Evolutionary conservation across 306 rosid genomes (phyloP), one percentile per base, ranked within the genome.

Genomic region (Gastrolobium villosum): DNA sequence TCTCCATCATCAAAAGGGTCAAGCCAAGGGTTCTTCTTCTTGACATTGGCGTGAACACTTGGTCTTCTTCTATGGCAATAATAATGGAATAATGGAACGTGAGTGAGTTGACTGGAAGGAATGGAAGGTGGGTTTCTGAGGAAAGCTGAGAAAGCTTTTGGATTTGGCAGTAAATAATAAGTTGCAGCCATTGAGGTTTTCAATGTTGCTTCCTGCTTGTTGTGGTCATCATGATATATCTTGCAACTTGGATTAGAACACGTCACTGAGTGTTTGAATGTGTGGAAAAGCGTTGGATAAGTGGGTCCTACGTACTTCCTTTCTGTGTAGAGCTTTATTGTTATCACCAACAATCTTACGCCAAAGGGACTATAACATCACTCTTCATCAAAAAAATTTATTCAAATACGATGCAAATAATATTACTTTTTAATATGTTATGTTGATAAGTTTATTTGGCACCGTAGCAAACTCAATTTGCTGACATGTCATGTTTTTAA

Each of bases 201-300:
- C 30, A 28, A 75, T 48, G n/a, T 73, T 55, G 52, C 15, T 50
- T 65, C 35, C 1, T 11, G 53, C 11, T 69, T 57, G 8, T 72
- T 2, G 4, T 79, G 54, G 4, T 14, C 11, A 49, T 49, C 49
- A 57, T 59, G 40, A 10, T 66, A 68, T 28, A 10, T 59, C 0
- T 20, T 20, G 26, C 26, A 39, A 45, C 9, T 37, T 7, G 14
- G 67, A 31, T 40, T 14, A 14, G 62, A 15, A 13, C 2, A 40
- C 20, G 62, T 74, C 53, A 4, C 43, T 35, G 50, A 26, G 54
- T 10, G 48, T 78, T 61, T 79, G 82, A 82, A 70, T 81, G 92
- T 81, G 94, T 90, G 98, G 98, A 91, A 84, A 85, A 56, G 81
- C 41, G 81, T 81, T 83, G 96, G 97, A 94, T 94, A 94, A 88